Conservation (phyloP, 176 grass and related monocot species). For the Ampelocalamus luodianensis region DNA sequence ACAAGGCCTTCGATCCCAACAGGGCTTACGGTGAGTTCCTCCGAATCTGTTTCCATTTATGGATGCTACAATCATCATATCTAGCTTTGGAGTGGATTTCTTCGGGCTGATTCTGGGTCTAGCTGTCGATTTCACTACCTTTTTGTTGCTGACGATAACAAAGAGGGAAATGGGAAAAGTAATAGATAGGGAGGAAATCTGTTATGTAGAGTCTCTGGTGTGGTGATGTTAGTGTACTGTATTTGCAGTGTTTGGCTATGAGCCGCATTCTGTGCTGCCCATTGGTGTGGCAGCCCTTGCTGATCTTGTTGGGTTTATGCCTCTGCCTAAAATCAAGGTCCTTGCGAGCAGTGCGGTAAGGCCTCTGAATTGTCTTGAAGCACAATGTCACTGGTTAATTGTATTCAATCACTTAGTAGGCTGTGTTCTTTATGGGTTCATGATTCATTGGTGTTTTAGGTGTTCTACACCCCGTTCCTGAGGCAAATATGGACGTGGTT, state of each 20-base stretch:
- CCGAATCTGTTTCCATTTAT: neutral
- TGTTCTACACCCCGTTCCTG: constrained; percentile 94
- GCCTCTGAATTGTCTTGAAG: constrained; percentile 11
- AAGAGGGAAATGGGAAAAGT: neutral
- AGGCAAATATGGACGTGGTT: constrained; percentile 95
- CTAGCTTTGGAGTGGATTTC: constrained; percentile 8
- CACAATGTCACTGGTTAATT: neutral
- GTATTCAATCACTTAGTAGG: neutral
- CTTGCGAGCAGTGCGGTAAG: constrained; percentile 95
- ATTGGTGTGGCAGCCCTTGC: constrained; percentile 63
- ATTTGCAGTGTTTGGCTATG: constrained; percentile 82
- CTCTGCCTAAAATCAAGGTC: constrained; percentile 68
- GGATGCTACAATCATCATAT: constrained; percentile 26
- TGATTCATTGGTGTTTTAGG: constrained; percentile 42
- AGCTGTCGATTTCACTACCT: neutral
- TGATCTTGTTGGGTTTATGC: constrained; percentile 72
- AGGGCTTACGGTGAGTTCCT: constrained; percentile 69
- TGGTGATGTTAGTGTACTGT: neutral
- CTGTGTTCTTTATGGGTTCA: neutral
- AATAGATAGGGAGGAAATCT: constrained; percentile 4
- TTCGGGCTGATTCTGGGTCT: neutral
- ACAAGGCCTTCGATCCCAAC: constrained; percentile 63
- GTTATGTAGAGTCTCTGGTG: constrained; percentile 23
- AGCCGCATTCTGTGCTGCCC: constrained; percentile 89
- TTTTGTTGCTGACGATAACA: constrained; percentile 9